Conservation (phyloP, 2,329 filamentous ascomycete genomes). For the Exophiala xenobiotica region DNA sequence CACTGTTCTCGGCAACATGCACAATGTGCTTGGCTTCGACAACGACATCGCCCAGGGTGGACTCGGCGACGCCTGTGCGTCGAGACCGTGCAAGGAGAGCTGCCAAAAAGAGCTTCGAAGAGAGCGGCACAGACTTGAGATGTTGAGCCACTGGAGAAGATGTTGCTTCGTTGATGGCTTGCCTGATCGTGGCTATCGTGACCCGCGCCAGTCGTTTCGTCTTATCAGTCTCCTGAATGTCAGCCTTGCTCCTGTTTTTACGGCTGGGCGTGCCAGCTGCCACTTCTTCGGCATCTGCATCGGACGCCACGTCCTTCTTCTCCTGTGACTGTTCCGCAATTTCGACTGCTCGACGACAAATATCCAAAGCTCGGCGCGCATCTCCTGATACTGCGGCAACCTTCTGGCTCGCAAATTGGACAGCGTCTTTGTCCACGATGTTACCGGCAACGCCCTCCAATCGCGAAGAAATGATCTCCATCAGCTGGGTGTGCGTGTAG, state of each 20-base stretch:
- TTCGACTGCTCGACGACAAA: conserved; percentile 92
- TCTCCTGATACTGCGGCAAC: conserved; percentile 96
- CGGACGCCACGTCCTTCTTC: conserved; percentile 41
- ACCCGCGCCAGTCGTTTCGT: conserved; percentile 57
- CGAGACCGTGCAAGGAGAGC: conserved; percentile 76
- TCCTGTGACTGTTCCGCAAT: conserved; percentile 74
- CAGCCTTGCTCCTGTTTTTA: conserved; percentile 29
- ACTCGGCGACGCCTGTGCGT: conserved; percentile 81
- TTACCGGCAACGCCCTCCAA: conserved; percentile 83
- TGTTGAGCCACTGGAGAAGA: conserved; percentile 89
- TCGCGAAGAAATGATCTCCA: conserved; percentile 95
- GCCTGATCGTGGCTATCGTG: conserved; percentile 89
- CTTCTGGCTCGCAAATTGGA: conserved; percentile 95
- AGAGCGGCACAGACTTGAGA: conserved; percentile 75
- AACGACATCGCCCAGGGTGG: conserved; percentile 81
- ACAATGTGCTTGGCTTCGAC: conserved; percentile 76
- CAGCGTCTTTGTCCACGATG: conserved; percentile 86
- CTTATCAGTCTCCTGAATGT: conserved; percentile 8
- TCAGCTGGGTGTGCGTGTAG: conserved; percentile 94
- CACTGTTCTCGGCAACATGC: conserved; percentile 54
- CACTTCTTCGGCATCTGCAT: conserved; percentile 36
- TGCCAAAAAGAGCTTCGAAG: conserved; percentile 80
- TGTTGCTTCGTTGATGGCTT: conserved; percentile 92
- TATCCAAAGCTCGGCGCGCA: conserved; percentile 86
- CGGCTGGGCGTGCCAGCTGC: conserved; percentile 40